These are phyloP conservation scores for Tetrastigma voinierianum DNA, from an alignment of 164 flowering plant genomes.

Conservation along the genomic window DNA sequence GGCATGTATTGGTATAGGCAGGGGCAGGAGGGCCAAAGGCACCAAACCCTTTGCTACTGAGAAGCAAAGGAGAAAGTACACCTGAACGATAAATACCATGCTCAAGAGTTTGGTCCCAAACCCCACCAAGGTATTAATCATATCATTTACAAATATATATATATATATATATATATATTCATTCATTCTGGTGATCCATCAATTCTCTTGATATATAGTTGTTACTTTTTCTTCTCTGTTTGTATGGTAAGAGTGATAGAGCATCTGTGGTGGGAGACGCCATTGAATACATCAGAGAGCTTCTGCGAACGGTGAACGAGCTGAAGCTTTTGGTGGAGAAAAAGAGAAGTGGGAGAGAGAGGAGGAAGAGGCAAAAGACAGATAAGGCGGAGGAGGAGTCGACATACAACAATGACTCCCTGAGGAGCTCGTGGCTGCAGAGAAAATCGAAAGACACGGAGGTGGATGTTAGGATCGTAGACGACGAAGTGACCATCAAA, in stretches of 20 bases:
- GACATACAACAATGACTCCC: constrained; percentile 35
- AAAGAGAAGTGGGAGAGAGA: constrained; percentile 62
- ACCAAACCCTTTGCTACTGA: constrained; percentile 69
- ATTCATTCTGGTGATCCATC: no score
- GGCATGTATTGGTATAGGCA: constrained; percentile 24
- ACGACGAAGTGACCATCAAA: constrained; percentile 91
- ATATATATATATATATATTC: background rate
- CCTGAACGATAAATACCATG: constrained; percentile 53
- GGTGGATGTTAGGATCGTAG: constrained; percentile 86
- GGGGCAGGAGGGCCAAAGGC: constrained; percentile 33
- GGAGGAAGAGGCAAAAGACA: constrained; percentile 55
- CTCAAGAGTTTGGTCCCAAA: constrained; percentile 58
- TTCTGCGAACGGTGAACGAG: constrained; percentile 69
- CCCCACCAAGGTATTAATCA: constrained; percentile 69
- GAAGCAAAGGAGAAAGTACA: constrained; percentile 71
- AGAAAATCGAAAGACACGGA: constrained; percentile 86
- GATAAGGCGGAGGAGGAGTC: constrained; percentile 51
- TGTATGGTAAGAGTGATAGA: constrained; percentile 57
- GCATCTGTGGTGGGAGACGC: constrained; percentile 89
- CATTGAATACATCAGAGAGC: constrained; percentile 83
- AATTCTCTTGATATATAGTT: no score
- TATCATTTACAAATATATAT: background rate
- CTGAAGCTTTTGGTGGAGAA: constrained; percentile 70
- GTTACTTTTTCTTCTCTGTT: background rate
- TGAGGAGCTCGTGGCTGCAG: constrained; percentile 90